phyloP scores from a whole-genome alignment of 345 rosid species.

The Leavenworthia alabamica region DNA sequence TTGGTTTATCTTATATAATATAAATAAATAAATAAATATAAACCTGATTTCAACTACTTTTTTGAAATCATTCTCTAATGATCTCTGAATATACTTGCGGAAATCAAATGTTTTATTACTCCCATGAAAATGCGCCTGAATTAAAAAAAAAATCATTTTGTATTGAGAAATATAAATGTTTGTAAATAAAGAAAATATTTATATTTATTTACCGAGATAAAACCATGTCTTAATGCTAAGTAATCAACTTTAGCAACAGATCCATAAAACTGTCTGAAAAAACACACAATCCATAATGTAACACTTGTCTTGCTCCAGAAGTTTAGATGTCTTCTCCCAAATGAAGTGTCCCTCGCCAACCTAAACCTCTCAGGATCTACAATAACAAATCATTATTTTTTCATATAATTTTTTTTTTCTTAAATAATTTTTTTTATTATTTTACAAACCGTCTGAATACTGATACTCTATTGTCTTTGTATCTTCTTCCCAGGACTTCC shows the following conservation, averaged over 20 bases:
- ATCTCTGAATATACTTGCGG: constrained; percentile 70
- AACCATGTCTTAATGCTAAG: constrained; percentile 72
- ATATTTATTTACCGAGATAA: constrained; percentile 50
- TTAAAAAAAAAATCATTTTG: neutral
- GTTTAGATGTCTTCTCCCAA: constrained; percentile 76
- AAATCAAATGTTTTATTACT: constrained; percentile 48
- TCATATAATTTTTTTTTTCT: too few relatives aligned
- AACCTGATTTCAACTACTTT: constrained; percentile 64
- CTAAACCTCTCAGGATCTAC: constrained; percentile 95
- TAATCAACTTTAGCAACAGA: constrained; percentile 73
- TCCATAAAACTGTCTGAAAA: constrained; percentile 59
- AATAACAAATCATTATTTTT: constrained; percentile 1
- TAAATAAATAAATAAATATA: neutral
- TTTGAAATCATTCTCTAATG: constrained; percentile 63
- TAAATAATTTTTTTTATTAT: too few relatives aligned
- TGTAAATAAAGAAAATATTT: neutral
- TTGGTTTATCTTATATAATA: neutral
- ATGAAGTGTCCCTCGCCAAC: constrained; percentile 88
- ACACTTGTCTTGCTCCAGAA: constrained; percentile 68
- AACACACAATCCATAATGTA: constrained; percentile 63
- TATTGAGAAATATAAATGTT: neutral
- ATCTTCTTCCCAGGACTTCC: constrained; percentile 90
- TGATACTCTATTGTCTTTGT: constrained; percentile 75
- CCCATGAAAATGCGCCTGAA: constrained; percentile 64
- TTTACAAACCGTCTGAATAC: constrained; percentile 54